phyloP scores from a whole-genome alignment of 1,284 basidiomycete genomes.

The Bjerkandera adusta region DNA sequence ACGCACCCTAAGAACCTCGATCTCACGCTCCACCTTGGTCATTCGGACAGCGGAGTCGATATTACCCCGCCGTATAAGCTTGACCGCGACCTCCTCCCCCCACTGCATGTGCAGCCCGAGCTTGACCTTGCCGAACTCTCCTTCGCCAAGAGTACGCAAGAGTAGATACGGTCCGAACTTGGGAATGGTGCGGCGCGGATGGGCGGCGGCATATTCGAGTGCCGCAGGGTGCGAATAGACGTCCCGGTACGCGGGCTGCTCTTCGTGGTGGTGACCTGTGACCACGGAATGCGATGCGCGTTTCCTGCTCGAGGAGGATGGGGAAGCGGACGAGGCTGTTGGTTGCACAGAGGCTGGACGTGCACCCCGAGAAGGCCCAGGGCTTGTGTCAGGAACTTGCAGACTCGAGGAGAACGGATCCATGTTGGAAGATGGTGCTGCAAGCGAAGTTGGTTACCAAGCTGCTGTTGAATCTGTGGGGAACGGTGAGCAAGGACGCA shows the following conservation, averaged over 20 bases:
- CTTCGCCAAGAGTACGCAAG: constrained; percentile 93
- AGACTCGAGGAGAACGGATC: constrained; percentile 32
- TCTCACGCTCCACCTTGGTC: constrained; percentile 97
- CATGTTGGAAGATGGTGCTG: constrained; percentile 18
- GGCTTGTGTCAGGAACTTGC: constrained; percentile 44
- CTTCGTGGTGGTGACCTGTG: constrained; percentile 41
- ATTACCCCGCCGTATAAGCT: constrained; percentile 93
- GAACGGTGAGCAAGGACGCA: not conserved
- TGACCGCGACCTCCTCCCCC: constrained; percentile 99
- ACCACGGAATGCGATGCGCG: constrained; percentile 53
- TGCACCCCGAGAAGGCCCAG: constrained; percentile 46
- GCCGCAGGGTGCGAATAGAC: constrained; percentile 86
- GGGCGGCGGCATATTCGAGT: constrained; percentile 79
- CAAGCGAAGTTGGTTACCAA: constrained; percentile 12
- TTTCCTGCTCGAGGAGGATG: constrained; percentile 40
- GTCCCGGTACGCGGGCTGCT: constrained; percentile 56
- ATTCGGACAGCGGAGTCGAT: constrained; percentile 86
- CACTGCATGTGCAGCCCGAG: constrained; percentile 92
- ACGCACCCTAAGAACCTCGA: constrained; percentile 91
- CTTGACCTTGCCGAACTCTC: constrained; percentile 99
- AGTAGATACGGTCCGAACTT: constrained; percentile 96
- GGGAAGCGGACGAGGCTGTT: constrained; percentile 32
- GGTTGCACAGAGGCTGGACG: constrained; percentile 46
- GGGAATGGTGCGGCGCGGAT: constrained; percentile 84
- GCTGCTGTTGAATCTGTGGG: constrained; percentile 8